These are phyloP conservation scores for Xylaria sp. DNA, from an alignment of 2,329 filamentous ascomycete genomes.

Conservation along the genomic window DNA sequence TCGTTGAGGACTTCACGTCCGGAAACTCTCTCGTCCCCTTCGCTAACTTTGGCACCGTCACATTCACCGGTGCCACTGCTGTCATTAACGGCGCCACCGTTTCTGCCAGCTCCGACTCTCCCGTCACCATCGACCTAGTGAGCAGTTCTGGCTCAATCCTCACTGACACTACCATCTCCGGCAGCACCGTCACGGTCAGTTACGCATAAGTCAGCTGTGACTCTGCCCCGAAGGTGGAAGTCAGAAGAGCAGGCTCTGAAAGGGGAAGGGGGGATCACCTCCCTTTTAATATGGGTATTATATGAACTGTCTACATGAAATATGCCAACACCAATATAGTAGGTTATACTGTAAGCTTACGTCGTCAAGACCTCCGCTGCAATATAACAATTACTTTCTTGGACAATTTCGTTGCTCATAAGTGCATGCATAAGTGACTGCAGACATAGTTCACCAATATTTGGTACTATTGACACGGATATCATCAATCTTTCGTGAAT, in stretches of 20 bases:
- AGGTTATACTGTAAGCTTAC: neutral
- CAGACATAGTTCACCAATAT: too few species aligned
- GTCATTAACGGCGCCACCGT: slow-evolving; percentile 33
- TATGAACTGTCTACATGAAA: neutral
- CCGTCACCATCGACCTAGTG: slow-evolving; percentile 27
- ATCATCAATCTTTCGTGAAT: too few species aligned
- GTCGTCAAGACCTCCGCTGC: neutral
- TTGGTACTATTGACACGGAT: too few species aligned
- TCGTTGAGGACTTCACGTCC: slow-evolving; percentile 33
- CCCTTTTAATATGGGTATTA: neutral
- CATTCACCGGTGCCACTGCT: slow-evolving; percentile 31
- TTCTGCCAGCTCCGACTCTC: slow-evolving; percentile 16
- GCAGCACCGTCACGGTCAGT: slow-evolving; percentile 19
- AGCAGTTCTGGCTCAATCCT: slow-evolving; percentile 25
- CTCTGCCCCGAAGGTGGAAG: neutral
- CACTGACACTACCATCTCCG: slow-evolving; percentile 27
- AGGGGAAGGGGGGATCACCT: too few species aligned
- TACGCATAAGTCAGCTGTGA: slow-evolving; percentile 19
- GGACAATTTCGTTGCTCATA: neutral
- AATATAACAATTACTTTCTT: slow-evolving; percentile 1
- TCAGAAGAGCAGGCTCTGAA: neutral
- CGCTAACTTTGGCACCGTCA: slow-evolving; percentile 35
- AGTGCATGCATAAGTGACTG: too few species aligned
- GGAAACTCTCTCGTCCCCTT: slow-evolving; percentile 34
- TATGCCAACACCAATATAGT: neutral